phyloP scores from a whole-genome alignment of 2,329 filamentous ascomycete genomes.

The Paecilomyces fulvus region DNA sequence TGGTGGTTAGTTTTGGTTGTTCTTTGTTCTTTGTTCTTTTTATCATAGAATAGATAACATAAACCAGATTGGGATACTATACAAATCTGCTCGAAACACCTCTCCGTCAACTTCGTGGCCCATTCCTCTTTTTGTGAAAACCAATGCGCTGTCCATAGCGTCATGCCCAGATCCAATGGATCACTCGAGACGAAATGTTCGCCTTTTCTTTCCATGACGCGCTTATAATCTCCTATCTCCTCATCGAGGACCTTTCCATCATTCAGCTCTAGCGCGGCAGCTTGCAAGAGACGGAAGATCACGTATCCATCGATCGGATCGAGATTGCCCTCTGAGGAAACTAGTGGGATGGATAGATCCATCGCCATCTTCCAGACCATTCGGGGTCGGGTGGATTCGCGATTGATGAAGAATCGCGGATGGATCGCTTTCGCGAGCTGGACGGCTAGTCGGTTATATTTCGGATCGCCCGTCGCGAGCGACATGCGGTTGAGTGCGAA shows the following conservation, averaged over 20 bases:
- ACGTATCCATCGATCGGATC: slow-evolving; percentile 50
- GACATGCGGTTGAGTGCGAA: slow-evolving; percentile 51
- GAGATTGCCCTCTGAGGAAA: slow-evolving; percentile 46
- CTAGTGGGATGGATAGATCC: slow-evolving; percentile 41
- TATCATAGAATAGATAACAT: too few relatives aligned
- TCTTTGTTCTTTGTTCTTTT: neutral
- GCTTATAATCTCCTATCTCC: slow-evolving; percentile 47
- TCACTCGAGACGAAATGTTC: slow-evolving; percentile 40
- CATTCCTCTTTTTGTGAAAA: slow-evolving; percentile 40
- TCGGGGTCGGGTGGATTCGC: slow-evolving; percentile 21
- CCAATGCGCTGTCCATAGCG: slow-evolving; percentile 49
- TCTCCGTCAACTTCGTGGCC: slow-evolving; percentile 33
- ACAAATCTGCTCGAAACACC: slow-evolving; percentile 32
- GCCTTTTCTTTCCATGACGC: slow-evolving; percentile 40
- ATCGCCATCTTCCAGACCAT: slow-evolving; percentile 52
- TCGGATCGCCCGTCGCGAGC: slow-evolving; percentile 37
- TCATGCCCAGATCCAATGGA: slow-evolving; percentile 52
- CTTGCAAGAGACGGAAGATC: slow-evolving; percentile 42
- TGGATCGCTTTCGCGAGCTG: slow-evolving; percentile 47
- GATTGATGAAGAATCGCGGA: slow-evolving; percentile 41
- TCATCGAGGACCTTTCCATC: slow-evolving; percentile 30
- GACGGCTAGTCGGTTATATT: slow-evolving; percentile 45
- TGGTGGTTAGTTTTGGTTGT: neutral
- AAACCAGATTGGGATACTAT: neutral
- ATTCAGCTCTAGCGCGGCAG: slow-evolving; percentile 24